Evolutionary conservation across 495 filamentous ascomycete species (phyloP).

Genomic region (Tuber melanosporum): DNA sequence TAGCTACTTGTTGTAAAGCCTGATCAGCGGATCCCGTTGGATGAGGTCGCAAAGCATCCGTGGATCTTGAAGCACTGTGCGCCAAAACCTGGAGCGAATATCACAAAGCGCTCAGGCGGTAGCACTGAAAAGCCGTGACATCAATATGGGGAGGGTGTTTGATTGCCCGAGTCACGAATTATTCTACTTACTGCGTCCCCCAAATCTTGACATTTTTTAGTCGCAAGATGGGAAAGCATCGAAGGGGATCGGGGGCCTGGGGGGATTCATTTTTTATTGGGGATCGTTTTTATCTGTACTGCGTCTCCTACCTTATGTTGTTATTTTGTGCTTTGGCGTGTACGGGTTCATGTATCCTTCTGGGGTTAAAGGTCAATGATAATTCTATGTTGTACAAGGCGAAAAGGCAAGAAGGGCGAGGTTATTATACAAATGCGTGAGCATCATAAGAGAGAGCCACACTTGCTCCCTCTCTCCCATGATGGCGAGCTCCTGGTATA

Average conservation of each 20-base stretch:
- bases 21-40: constrained; percentile 82
- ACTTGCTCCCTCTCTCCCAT: neutral
- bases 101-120: constrained; percentile 24
- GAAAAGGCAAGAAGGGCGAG: neutral
- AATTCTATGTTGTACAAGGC: neutral
- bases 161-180: constrained; percentile 7
- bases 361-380: constrained; percentile 2
- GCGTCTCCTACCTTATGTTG: constrained; percentile 24
- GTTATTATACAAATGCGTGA: neutral
- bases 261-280: constrained; percentile 6
- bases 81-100: constrained; percentile 19
- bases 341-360: constrained; percentile 15
- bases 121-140: constrained; percentile 14
- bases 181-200: constrained; percentile 13
- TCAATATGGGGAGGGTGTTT: neutral
- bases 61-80: constrained; percentile 97
- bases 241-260: constrained; percentile 12
- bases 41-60: constrained; percentile 82
- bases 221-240: constrained; percentile 26
- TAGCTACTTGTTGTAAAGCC: constrained; percentile 90
- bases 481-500: neutral
- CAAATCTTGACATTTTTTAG: constrained; percentile 22
- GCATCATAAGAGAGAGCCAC: neutral
- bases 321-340: constrained; percentile 27
- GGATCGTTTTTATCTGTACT: constrained; percentile 14